phyloP scores from a whole-genome alignment of 208 protist species.

The Angomonas desouzai region DNA sequence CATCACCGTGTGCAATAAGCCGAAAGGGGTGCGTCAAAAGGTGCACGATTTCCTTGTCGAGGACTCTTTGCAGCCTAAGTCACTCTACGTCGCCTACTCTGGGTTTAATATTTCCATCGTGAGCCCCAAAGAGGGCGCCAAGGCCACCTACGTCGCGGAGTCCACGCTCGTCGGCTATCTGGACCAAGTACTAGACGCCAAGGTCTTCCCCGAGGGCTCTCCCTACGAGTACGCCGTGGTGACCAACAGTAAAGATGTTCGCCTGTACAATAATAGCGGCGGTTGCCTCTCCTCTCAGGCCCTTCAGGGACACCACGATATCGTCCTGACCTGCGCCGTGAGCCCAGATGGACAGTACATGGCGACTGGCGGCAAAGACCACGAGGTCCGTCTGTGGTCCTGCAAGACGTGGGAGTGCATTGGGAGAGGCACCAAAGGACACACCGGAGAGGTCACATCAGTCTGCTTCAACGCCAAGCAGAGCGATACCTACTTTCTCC shows the following conservation, averaged over 20 bases:
- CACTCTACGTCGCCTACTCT: slow-evolving; percentile 67
- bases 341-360: slow-evolving; percentile 58
- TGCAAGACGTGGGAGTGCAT: slow-evolving; percentile 58
- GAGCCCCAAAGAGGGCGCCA: slow-evolving; percentile 14
- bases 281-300: slow-evolving; percentile 57
- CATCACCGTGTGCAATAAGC: slow-evolving; percentile 35
- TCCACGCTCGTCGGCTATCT: slow-evolving; percentile 75
- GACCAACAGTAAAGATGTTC: slow-evolving; percentile 86
- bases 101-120: slow-evolving; percentile 65
- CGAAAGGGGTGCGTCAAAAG: slow-evolving; percentile 39
- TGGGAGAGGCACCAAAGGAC: slow-evolving; percentile 56
- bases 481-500: slow-evolving; percentile 53
- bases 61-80: slow-evolving; percentile 1
- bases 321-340: slow-evolving; percentile 80
- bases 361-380: slow-evolving; percentile 84
- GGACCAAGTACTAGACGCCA: slow-evolving; percentile 84
- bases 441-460: slow-evolving; percentile 77
- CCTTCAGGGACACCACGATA: slow-evolving; percentile 79
- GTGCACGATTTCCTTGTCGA: slow-evolving; percentile 22
- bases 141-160: slow-evolving; percentile 24
- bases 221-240: slow-evolving; percentile 61
- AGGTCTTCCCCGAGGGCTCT: slow-evolving; percentile 42
- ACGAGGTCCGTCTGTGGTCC: slow-evolving; percentile 83
- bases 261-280: slow-evolving; percentile 48
- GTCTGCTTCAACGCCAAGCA: slow-evolving; percentile 71